Evolutionary conservation across 352 stramenopile genomes (phyloP), one percentile per base, ranked within the genome.

Genomic region (Globisporangium paroecandrum): DNA sequence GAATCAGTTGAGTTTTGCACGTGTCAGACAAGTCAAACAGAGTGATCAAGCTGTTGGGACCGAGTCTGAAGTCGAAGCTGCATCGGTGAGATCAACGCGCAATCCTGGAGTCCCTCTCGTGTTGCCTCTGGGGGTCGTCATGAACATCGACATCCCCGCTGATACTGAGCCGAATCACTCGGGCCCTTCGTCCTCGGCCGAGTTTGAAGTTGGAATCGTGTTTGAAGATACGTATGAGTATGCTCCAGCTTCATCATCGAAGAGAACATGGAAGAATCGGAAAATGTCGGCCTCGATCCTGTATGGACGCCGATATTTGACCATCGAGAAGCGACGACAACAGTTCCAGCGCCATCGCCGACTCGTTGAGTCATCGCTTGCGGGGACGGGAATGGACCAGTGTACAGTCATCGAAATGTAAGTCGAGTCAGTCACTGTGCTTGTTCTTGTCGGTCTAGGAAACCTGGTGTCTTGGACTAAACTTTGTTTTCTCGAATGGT

Each of bases 391-490:
- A 20, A 86, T 89, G 79, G 47, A 82, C 38, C 83, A 91, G 66
- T 76, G 60, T 41, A 74, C 71, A 4, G 75, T 91, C 24, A 83
- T 91, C 58, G 83, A 91, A 69, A 82, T 89, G 83, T 89, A 62
- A 58, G 80, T 82, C 20, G 2, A 7, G 4, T 32, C 29, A 20
- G 4, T 32, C 10, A n/a, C 43, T 27, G 15, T 4, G 3, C 5
- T 27, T 51, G 9, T 15, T 6, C 10, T 25, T 58, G 66, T 15
- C 24, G 5, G 1, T 34, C 22, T n/a, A 29, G n/a, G 13, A 41
- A 18, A 32, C 62, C 22, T 29, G 13, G 18, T 22, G 27, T 12
- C 1, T 18, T 3, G 18, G 7, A 51, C 47, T 64, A 24, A 66
- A 32, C 24, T 18, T 60, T 38, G 20, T 46, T 20, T 6, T 51